Evolutionary conservation across 2,329 filamentous ascomycete genomes (phyloP).

Genomic region (Mycogone perniciosa): DNA sequence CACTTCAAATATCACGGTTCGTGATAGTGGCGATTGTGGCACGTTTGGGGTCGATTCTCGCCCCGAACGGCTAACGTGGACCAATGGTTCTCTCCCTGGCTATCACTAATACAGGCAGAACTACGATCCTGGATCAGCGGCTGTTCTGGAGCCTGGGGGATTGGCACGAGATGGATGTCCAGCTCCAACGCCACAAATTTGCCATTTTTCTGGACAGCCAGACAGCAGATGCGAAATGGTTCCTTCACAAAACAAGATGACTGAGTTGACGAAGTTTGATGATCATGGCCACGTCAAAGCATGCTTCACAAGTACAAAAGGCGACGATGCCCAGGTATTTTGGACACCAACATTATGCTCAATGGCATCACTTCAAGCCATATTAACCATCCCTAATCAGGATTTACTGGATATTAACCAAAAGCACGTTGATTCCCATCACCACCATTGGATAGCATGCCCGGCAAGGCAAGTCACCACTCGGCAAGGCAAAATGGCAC

Average conservation of each 20-base stretch:
- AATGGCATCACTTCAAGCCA: too few species aligned
- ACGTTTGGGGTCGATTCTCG: too few species aligned
- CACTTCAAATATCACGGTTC: not conserved
- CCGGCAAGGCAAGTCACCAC: conserved; percentile 1
- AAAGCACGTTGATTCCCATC: not conserved
- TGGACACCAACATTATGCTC: not conserved
- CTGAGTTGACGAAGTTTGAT: not conserved
- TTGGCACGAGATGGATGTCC: not conserved
- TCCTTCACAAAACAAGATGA: not conserved
- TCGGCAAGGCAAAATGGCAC: not conserved
- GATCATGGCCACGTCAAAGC: not conserved
- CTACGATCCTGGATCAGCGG: not conserved
- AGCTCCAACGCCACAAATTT: conserved; percentile 1
- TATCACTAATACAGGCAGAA: not conserved
- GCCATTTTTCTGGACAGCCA: not conserved
- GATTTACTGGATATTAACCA: not conserved
- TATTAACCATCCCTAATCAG: not conserved
- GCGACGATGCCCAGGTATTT: not conserved
- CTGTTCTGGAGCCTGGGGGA: not conserved
- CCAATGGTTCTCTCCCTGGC: not conserved
- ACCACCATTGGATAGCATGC: not conserved
- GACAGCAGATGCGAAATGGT: not conserved
- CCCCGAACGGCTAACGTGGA: too few species aligned
- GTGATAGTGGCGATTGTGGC: not conserved
- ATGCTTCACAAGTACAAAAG: not conserved